phyloP scores from a whole-genome alignment of 2,329 filamentous ascomycete genomes.

The Fusarium caatingaense region DNA sequence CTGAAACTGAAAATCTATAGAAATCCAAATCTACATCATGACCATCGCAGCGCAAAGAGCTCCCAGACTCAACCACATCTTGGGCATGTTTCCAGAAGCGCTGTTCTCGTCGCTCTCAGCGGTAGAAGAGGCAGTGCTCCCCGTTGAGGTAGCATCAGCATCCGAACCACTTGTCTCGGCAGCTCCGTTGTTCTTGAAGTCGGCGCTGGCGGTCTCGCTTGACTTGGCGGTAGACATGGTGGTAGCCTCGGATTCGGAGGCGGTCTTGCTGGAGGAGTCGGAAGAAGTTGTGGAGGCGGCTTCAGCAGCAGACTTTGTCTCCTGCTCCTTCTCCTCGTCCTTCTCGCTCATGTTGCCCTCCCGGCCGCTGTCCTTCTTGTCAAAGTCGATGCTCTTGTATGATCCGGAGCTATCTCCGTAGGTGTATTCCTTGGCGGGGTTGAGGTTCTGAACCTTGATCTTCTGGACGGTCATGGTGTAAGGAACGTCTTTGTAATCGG shows the following conservation, averaged over 20 bases:
- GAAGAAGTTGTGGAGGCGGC: slow-evolving; percentile 1
- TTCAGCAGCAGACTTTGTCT: slow-evolving; percentile 1
- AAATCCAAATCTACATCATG: background rate
- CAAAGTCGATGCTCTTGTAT: slow-evolving; percentile 42
- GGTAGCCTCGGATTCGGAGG: slow-evolving; percentile 3
- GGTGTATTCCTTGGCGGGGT: slow-evolving; percentile 50
- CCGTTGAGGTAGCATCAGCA: background rate
- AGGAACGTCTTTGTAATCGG: slow-evolving; percentile 56
- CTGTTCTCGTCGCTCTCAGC: background rate
- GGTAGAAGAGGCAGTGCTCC: slow-evolving; percentile 12
- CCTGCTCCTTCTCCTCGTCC: background rate
- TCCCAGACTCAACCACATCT: slow-evolving; percentile 19
- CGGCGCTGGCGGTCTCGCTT: background rate
- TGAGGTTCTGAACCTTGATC: slow-evolving; percentile 58
- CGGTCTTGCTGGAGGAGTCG: background rate
- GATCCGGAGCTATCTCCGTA: slow-evolving; percentile 44
- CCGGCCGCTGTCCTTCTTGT: slow-evolving; percentile 15
- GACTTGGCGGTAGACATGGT: slow-evolving; percentile 7
- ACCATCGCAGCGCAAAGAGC: slow-evolving; percentile 6
- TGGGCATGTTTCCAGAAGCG: slow-evolving; percentile 13
- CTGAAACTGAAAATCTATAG: background rate
- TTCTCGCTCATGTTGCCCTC: background rate
- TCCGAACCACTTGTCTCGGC: background rate
- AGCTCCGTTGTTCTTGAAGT: slow-evolving; percentile 28
- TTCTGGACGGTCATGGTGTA: slow-evolving; percentile 68